Base-by-base conservation (phyloP, 495 filamentous ascomycete genomes). In the Sphaerosporella brunnea region DNA sequence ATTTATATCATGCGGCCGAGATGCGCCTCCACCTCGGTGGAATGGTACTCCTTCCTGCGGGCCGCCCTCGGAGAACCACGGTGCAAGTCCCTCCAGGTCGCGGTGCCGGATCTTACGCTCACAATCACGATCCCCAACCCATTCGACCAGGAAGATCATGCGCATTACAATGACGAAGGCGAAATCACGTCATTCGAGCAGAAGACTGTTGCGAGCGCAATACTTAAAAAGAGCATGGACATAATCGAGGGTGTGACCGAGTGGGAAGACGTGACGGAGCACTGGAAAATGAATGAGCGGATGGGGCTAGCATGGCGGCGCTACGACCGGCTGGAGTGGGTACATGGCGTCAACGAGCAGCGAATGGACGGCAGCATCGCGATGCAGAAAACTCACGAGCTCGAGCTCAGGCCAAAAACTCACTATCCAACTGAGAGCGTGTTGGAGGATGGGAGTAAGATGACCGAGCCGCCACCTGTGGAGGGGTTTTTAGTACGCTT, bases 251-350 rank as follows among this genome's bases (percentile, higher is more conserved):
- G 70, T 11, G 64, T 68, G 11, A 61, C 68, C 0, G 76, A 81
- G 53, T 84, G 78, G 77, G 62, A 63, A 2, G 71, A 80, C 38
- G 71, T 82, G 0, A 50, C 83, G 7, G 65, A 72, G 18, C 49
- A 63, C 24, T 84, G 80, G 80, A 62, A 70, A 15, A 68, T 67
- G 35, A 62, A 71, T 24, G 70, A 78, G 48, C 74, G 71, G 23
- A 76, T 84, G 65, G 80, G 80, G 1, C 66, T 84, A 43, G 80
- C 77, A 13, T 84, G 80, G 80, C 80, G 78, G 55, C 69, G 80
- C 26, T 84, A 83, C 54, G 80, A 84, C 54, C 70, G 80, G 11
- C 63, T 84, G 7, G 80, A 84, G 60, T 84, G 80, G 80, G 63
- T 84, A 4, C 70, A 78, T 61, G 80, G 80, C 15, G 65, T 63